Evolutionary conservation across 108 stramenopile species (phyloP).

Genomic region (Stephanodiscus minutulus): DNA sequence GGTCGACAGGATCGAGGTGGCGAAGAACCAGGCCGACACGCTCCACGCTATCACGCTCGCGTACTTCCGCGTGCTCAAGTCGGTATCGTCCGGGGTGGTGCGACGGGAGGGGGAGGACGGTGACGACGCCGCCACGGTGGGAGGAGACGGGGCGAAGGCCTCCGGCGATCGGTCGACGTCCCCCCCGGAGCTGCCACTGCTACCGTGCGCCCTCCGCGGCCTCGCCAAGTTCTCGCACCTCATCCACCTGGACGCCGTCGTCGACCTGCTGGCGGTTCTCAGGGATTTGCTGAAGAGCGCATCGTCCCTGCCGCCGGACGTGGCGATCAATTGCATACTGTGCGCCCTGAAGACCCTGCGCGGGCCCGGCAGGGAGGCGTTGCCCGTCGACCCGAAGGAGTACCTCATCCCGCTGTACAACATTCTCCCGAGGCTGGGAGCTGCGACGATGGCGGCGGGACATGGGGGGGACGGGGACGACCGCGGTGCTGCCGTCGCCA

Average conservation of each 20-base stretch:
- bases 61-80: conserved; percentile 87
- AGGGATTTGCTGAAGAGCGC: conserved; percentile 68
- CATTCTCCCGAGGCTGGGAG: conserved; percentile 49
- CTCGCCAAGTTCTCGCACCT: conserved; percentile 88
- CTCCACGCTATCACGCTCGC: conserved; percentile 76
- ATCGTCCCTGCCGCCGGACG: conserved; percentile 70
- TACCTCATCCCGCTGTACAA: conserved; percentile 82
- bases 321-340: conserved; percentile 78
- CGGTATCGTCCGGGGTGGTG: conserved; percentile 42
- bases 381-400: conserved; percentile 84
- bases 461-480: background rate
- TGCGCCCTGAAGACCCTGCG: conserved; percentile 83
- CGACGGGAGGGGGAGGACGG: conserved; percentile 20
- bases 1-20: conserved; percentile 76
- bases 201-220: conserved; percentile 80
- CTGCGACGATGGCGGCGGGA: conserved; percentile 1
- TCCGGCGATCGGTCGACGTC: background rate
- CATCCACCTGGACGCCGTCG: conserved; percentile 70
- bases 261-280: conserved; percentile 77
- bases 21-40: conserved; percentile 75
- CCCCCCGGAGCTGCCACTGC: conserved; percentile 35
- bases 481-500: background rate
- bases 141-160: no score
- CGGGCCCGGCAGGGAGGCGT: conserved; percentile 77
- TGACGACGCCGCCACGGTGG: background rate